Percentiles rank a stretch among this genome's conserved stretches.
Evolutionary conservation across 225 moss, liverwort and hornwort species (phyloP).

Genomic region (Pseudoscleropodium purum): DNA sequence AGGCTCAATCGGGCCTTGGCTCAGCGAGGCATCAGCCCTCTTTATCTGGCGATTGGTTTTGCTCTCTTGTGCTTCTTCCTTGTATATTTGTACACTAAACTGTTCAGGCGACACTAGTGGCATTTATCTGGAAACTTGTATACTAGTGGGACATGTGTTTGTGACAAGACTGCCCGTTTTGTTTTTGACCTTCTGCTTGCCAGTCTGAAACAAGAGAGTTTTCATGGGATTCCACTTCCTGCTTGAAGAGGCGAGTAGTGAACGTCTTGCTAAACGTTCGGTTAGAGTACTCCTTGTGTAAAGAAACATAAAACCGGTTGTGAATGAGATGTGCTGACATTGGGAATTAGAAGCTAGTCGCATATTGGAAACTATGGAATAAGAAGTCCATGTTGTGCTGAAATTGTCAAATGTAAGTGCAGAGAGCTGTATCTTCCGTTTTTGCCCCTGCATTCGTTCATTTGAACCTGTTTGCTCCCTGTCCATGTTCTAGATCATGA

Average conservation of each 20-base stretch:
- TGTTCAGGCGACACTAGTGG: slow-evolving; percentile 14
- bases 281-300: background rate
- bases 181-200: background rate
- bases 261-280: background rate
- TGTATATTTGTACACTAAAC: slow-evolving; percentile 35
- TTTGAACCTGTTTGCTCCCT: background rate
- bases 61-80: slow-evolving; percentile 39
- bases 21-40: slow-evolving; percentile 26
- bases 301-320: background rate
- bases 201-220: background rate
- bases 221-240: background rate
- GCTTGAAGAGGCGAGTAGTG: background rate
- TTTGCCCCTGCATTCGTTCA: background rate
- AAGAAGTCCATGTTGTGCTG: background rate
- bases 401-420: background rate
- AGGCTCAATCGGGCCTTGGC: slow-evolving; percentile 53
- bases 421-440: no score
- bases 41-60: slow-evolving; percentile 33
- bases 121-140: background rate
- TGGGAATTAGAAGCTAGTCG: background rate
- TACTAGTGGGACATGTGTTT: background rate
- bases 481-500: background rate
- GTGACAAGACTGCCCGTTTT: background rate
- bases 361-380: background rate
- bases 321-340: background rate